Base-by-base conservation (phyloP, 106 monocot species). In the Posidonia australis region DNA sequence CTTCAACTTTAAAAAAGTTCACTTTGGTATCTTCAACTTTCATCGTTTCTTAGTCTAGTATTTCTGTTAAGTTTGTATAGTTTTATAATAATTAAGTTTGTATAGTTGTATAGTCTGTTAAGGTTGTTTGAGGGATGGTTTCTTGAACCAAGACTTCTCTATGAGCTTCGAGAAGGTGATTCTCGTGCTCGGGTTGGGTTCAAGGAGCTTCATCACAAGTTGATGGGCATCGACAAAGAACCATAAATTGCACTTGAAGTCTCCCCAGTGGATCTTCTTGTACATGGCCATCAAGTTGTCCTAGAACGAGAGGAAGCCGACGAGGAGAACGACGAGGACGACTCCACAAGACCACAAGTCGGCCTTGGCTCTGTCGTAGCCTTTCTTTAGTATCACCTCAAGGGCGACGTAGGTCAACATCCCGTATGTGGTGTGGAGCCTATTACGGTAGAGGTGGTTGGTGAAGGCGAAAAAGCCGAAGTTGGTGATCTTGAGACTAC, bases 401-500 rank as follows among this genome's bases (percentile, higher is more conserved):
- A 83, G 87, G 14, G 87, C 87, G 24, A 80, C 65, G 70, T 74
- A 87, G 22, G 84, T 81, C 43, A 81, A 81, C 11, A 81, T 84
- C 9, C 84, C 84, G 66, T 81, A 84, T 9, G 77, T 74, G 51
- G 84, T 84, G 72, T 81, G 84, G 60, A 84, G 74, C 9, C 78
- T 74, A 46, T 82, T 80, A 18, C 72, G 55, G 21, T 74, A 61
- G 67, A 72, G 78, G 71, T 77, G 79, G 45, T 79, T 82, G 5
- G 80, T 64, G 66, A 89, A 77, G 9, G 89, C 79, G 64, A 76
- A 76, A 32, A 90, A 78, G 13, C 90, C 90, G 70, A 90, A 90
- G 58, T 90, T 86, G 58, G 90, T 74, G 62, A 90, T 80, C 77
- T 85, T n/a, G n/a, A n/a, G n/a, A n/a, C n/a, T n/a, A n/a, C n/a